Percentiles rank a stretch among this genome's conserved stretches.
Evolutionary conservation across 768 basidiomycete genomes (phyloP).

Genomic region (Lactarius sp.): DNA sequence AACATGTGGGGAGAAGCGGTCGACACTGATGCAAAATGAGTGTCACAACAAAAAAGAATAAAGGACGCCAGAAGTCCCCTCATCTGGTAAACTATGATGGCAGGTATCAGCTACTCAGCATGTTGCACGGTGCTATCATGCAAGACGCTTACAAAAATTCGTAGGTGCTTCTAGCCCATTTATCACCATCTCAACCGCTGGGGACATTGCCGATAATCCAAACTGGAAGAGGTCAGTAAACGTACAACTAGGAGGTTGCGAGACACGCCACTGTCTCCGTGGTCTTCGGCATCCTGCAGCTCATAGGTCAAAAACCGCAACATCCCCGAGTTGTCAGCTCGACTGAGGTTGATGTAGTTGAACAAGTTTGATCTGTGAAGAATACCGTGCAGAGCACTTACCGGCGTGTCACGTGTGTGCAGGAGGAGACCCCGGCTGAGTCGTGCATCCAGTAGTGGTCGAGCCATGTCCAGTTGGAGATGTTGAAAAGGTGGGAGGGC

Average conservation of each 20-base stretch:
- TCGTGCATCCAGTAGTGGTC: too few species aligned
- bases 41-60: not conserved
- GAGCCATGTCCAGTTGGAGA: too few species aligned
- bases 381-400: not conserved
- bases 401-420: too few species aligned
- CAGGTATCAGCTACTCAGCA: not conserved
- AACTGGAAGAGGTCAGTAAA: slow-evolving; percentile 30
- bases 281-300: slow-evolving; percentile 72
- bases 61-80: slow-evolving; percentile 2
- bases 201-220: slow-evolving; percentile 55
- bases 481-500: too few species aligned
- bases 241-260: not conserved
- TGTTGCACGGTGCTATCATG: not conserved
- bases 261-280: slow-evolving; percentile 56
- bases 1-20: slow-evolving; percentile 74
- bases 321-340: slow-evolving; percentile 70
- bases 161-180: slow-evolving; percentile 62
- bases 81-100: slow-evolving; percentile 43
- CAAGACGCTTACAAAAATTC: slow-evolving; percentile 51
- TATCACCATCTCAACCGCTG: slow-evolving; percentile 66
- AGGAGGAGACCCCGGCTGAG: too few species aligned
- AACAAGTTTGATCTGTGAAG: slow-evolving; percentile 48
- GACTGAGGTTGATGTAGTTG: slow-evolving; percentile 69
- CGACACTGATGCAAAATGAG: slow-evolving; percentile 46
- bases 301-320: slow-evolving; percentile 73